Percentiles rank a stretch among this genome's conserved stretches.
Evolutionary conservation across 176 grass and related monocot genomes (phyloP).

Genomic region (Avena sativa): DNA sequence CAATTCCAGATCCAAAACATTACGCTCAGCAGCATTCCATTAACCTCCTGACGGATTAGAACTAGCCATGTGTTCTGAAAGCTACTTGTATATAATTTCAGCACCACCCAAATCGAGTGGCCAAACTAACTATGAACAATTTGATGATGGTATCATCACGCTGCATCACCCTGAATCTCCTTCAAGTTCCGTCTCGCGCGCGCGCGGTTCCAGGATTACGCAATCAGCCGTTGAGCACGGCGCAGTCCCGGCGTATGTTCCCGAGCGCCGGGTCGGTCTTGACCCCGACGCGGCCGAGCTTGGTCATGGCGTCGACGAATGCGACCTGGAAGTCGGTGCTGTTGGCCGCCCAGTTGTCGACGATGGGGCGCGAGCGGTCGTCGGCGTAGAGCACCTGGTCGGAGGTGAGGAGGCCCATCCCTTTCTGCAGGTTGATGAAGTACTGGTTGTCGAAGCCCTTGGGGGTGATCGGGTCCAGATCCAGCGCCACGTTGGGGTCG

Average conservation of each 20-base stretch:
- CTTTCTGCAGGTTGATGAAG: conserved; percentile 79
- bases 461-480: conserved; percentile 71
- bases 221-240: conserved; percentile 57
- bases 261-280: conserved; percentile 73
- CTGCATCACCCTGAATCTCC: too few relatives aligned
- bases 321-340: conserved; percentile 55
- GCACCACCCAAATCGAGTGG: background rate
- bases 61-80: conserved; percentile 23
- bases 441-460: conserved; percentile 86
- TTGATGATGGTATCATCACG: background rate
- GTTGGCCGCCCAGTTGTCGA: conserved; percentile 65
- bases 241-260: conserved; percentile 81
- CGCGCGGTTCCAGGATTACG: too few relatives aligned
- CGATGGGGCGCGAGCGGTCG: conserved; percentile 56
- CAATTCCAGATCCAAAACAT: background rate
- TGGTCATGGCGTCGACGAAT: conserved; percentile 73
- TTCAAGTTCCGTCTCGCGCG: too few relatives aligned
- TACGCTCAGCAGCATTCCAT: background rate
- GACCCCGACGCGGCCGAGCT: conserved; percentile 78
- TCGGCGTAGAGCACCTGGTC: conserved; percentile 91
- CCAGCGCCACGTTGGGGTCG: conserved; percentile 76
- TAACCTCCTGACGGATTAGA: conserved; percentile 21
- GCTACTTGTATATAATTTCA: conserved; percentile 27
- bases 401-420: conserved; percentile 72
- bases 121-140: conserved; percentile 20